phyloP scores from a whole-genome alignment of 2,329 filamentous ascomycete species.

The Curvularia sp. region DNA sequence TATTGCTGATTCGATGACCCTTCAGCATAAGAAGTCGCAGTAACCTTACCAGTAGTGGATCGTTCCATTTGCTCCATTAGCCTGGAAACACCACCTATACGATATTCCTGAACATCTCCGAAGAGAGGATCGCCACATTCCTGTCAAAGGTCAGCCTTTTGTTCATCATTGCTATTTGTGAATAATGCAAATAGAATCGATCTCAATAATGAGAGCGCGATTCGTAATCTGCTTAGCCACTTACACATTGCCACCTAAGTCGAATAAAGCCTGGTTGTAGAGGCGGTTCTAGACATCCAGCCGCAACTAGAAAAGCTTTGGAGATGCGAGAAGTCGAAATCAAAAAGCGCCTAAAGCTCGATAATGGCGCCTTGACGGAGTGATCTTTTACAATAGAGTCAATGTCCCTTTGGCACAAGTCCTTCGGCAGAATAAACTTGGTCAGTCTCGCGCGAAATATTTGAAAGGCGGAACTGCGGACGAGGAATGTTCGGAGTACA shows the following conservation, averaged over 20 bases:
- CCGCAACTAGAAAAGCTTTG: background rate
- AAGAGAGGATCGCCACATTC: background rate
- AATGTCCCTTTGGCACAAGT: background rate
- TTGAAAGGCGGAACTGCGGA: background rate
- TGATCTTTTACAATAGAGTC: background rate
- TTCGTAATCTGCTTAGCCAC: background rate
- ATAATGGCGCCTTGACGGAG: background rate
- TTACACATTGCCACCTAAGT: background rate
- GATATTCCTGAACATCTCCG: background rate
- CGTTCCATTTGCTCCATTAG: background rate
- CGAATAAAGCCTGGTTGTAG: background rate
- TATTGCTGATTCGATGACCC: background rate
- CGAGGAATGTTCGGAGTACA: background rate
- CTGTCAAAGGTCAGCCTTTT: background rate
- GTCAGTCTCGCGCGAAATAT: background rate
- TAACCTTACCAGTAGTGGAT: background rate
- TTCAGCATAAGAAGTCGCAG: background rate
- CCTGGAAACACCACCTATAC: background rate
- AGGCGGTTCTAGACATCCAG: background rate
- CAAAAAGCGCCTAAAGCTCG: background rate
- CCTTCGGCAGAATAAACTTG: background rate
- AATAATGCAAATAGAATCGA: background rate
- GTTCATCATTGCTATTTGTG: background rate
- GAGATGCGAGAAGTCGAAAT: background rate
- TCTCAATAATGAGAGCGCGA: background rate